Conservation (phyloP, 768 basidiomycete genomes). For the Podaxis carcinomalis region DNA sequence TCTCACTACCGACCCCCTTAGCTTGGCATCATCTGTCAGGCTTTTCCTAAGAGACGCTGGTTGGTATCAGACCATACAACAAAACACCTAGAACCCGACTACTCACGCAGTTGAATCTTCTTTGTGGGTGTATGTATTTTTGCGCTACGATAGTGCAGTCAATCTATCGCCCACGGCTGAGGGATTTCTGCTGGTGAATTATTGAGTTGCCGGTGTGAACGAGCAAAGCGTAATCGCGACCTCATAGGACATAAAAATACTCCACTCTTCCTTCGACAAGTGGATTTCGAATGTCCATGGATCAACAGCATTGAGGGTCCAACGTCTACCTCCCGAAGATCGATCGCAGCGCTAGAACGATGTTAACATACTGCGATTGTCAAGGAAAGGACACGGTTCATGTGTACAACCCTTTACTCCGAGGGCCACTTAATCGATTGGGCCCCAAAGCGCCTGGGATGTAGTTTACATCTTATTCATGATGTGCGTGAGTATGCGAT, state of each 20-base stretch:
- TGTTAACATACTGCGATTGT: not conserved
- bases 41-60: not conserved
- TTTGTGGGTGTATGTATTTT: not conserved
- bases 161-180: not conserved
- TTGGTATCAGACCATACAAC: not conserved
- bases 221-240: not conserved
- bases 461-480: not conserved
- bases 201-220: constrained; percentile 8
- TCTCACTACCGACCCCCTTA: not conserved
- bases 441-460: not conserved
- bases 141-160: not conserved
- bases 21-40: not conserved
- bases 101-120: not conserved
- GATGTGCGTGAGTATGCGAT: no score
- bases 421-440: not conserved
- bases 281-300: not conserved
- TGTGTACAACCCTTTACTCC: not conserved
- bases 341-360: not conserved
- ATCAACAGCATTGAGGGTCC: not conserved
- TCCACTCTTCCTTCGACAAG: not conserved
- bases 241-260: not conserved
- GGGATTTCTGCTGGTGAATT: not conserved
- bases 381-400: not conserved
- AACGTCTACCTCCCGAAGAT: not conserved
- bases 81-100: not conserved